A percentile compares a stretch with the other conserved stretches of the same genome.
Evolutionary conservation across 805 yeast genomes (phyloP).

Genomic region (Nakazawaea laoshanensis): DNA sequence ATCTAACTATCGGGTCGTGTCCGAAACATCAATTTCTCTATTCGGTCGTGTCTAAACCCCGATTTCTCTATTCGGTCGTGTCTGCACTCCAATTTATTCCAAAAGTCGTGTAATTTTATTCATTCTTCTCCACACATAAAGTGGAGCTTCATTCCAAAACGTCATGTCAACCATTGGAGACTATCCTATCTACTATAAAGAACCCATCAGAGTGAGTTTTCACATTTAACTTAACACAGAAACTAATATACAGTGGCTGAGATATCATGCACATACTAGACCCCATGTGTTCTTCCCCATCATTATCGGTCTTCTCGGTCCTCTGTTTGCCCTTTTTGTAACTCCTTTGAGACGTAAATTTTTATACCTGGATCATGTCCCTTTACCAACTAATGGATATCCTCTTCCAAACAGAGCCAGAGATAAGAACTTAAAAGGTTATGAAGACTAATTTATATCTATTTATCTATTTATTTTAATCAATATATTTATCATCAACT

Average conservation of each 20-base stretch:
- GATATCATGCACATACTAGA: conserved; percentile 67
- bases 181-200: conserved; percentile 11
- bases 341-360: conserved; percentile 67
- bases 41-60: too few species aligned
- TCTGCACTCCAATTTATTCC: neutral
- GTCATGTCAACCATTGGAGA: conserved; percentile 6
- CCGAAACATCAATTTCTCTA: too few species aligned
- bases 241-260: conserved; percentile 41
- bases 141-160: too few species aligned
- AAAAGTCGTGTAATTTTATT: neutral
- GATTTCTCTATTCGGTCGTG: too few species aligned
- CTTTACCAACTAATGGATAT: conserved; percentile 50
- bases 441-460: conserved; percentile 32
- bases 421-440: conserved; percentile 40
- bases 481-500: neutral
- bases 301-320: conserved; percentile 59
- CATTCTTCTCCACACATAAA: neutral
- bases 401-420: conserved; percentile 51
- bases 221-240: neutral
- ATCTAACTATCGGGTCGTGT: too few species aligned
- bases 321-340: conserved; percentile 47
- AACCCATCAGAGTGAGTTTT: conserved; percentile 50
- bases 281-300: conserved; percentile 68
- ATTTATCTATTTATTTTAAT: conserved; percentile 4
- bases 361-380: conserved; percentile 55